Percentiles rank a stretch among this genome's conserved stretches.
These are phyloP conservation scores for Ceratocystiopsis sp. DNA, from an alignment of 2,329 filamentous ascomycete species.

Conservation along the genomic window DNA sequence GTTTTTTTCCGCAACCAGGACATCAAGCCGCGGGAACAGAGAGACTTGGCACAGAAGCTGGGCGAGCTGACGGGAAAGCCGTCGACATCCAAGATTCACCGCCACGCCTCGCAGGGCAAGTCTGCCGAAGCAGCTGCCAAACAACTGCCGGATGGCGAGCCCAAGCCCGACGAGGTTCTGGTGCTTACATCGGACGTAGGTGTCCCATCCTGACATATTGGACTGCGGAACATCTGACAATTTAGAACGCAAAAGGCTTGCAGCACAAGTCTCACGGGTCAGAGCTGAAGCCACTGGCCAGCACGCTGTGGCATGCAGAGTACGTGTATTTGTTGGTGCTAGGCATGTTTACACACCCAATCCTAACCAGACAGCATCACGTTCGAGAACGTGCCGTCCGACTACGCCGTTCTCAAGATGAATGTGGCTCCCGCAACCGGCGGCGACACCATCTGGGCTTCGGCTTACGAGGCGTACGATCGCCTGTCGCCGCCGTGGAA, in stretches of 20 bases:
- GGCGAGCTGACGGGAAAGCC: conserved; percentile 17
- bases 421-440: conserved; percentile 24
- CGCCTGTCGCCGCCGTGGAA: conserved; percentile 33
- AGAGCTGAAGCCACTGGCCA: no score
- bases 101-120: conserved; percentile 24
- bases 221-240: no score
- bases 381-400: conserved; percentile 28
- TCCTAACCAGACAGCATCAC: conserved; percentile 16
- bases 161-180: conserved; percentile 24
- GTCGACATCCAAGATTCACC: conserved; percentile 30
- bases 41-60: conserved; percentile 7
- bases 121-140: no score
- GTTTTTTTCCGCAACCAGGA: conserved; percentile 33
- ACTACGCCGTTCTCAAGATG: conserved; percentile 27
- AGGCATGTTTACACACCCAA: no score
- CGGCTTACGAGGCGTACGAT: conserved; percentile 50
- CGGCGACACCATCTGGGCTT: conserved; percentile 47
- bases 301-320: no score
- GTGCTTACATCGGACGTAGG: conserved; percentile 25
- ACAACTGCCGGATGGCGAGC: no score
- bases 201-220: no score
- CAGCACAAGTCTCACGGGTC: no score
- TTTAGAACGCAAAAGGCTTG: no score
- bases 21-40: conserved; percentile 5
- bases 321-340: no score